These are phyloP conservation scores for Mortierella alpina DNA, from an alignment of 192 early-diverging fungal genomes.

Conservation along the genomic window DNA sequence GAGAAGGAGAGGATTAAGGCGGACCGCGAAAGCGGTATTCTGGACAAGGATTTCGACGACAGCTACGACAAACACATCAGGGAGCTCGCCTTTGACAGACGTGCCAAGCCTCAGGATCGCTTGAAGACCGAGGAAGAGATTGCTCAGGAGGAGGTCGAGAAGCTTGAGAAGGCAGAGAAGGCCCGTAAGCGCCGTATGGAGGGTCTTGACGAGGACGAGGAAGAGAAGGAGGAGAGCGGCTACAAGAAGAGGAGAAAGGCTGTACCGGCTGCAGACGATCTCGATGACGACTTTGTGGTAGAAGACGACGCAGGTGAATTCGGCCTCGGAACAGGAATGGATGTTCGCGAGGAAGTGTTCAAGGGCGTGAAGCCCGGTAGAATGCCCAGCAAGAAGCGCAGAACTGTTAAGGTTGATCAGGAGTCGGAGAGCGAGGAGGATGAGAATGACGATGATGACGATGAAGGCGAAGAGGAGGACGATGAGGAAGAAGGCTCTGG, in stretches of 20 bases:
- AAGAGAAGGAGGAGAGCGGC: constrained; percentile 64
- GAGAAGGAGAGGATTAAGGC: constrained; percentile 49
- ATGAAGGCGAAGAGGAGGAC: constrained; percentile 54
- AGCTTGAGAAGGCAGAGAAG: constrained; percentile 88
- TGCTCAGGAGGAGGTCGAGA: constrained; percentile 83
- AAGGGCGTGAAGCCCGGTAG: constrained; percentile 42
- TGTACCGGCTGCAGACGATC: constrained; percentile 71
- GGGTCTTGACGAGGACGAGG: constrained; percentile 74
- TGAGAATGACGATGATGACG: constrained; percentile 45
- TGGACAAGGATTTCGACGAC: constrained; percentile 61
- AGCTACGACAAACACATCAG: constrained; percentile 88
- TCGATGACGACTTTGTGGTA: constrained; percentile 74
- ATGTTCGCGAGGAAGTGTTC: constrained; percentile 52
- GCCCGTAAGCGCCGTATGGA: constrained; percentile 86
- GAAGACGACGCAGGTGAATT: constrained; percentile 57
- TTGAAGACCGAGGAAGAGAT: constrained; percentile 95
- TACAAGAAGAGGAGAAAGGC: constrained; percentile 63
- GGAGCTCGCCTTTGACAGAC: constrained; percentile 85
- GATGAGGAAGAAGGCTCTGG: constrained; percentile 22
- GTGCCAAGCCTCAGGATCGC: constrained; percentile 89
- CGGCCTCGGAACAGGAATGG: constrained; percentile 57
- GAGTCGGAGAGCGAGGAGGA: constrained; percentile 49
- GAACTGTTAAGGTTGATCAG: constrained; percentile 40
- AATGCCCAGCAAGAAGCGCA: constrained; percentile 51
- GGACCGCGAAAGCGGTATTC: constrained; percentile 37